These are phyloP conservation scores for Lathyrus sativus DNA, from an alignment of 306 rosid species.

Conservation along the genomic window DNA sequence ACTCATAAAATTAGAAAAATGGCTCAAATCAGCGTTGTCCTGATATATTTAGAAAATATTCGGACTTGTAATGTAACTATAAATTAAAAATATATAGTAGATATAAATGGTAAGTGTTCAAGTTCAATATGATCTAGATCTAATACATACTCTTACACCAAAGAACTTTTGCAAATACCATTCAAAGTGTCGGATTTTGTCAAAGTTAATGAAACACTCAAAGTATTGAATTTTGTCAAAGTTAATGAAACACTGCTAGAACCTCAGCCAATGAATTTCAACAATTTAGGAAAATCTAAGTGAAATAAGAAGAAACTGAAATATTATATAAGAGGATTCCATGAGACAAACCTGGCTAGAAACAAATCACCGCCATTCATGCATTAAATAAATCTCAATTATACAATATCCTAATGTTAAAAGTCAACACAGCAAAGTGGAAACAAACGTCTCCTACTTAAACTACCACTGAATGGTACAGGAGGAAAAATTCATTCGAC, in stretches of 20 bases:
- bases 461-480: conserved; percentile 41
- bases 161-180: no score
- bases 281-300: neutral
- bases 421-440: conserved; percentile 36
- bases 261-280: neutral
- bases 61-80: no score
- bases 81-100: no score
- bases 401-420: conserved; percentile 45
- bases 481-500: conserved; percentile 41
- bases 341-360: neutral
- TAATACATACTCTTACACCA: no score
- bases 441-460: conserved; percentile 27
- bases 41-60: no score
- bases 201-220: neutral
- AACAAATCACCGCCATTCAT: conserved; percentile 37
- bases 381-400: conserved; percentile 38
- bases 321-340: no score
- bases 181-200: no score
- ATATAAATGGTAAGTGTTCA: no score
- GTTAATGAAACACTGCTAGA: no score
- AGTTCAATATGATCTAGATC: no score
- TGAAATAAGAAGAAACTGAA: neutral
- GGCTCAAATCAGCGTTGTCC: no score
- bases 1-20: no score
- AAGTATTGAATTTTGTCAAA: neutral